phyloP scores from a whole-genome alignment of 208 protist genomes.

The Leishmania braziliensis region DNA sequence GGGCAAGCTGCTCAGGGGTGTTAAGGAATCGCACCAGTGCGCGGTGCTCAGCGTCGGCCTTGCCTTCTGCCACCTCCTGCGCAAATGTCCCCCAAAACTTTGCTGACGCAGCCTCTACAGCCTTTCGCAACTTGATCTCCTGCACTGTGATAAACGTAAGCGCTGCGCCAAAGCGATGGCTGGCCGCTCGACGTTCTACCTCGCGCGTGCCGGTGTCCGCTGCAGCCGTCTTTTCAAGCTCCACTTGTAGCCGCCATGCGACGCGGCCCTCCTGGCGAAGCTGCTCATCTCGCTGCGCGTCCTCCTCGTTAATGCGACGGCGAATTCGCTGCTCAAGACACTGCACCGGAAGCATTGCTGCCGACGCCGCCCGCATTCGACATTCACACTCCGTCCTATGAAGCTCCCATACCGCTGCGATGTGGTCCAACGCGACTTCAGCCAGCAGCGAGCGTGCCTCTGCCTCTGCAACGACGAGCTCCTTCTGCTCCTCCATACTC shows the following conservation, averaged over 20 bases:
- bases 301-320: constrained; percentile 17
- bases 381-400: constrained; percentile 3
- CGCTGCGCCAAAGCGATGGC: constrained; percentile 46
- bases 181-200: constrained; percentile 24
- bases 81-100: constrained; percentile 24
- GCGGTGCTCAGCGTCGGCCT: constrained; percentile 49
- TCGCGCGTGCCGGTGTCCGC: not conserved
- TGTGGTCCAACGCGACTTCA: constrained; percentile 9
- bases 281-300: constrained; percentile 18
- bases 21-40: constrained; percentile 73
- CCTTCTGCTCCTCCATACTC: constrained; percentile 17
- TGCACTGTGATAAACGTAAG: constrained; percentile 58
- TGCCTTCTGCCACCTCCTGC: constrained; percentile 27
- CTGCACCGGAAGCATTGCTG: constrained; percentile 17
- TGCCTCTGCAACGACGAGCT: constrained; percentile 15
- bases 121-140: constrained; percentile 30
- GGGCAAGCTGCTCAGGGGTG: constrained; percentile 75
- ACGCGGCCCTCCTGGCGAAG: constrained; percentile 48
- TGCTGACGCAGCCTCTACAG: constrained; percentile 34
- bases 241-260: constrained; percentile 55
- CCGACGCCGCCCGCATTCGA: constrained; percentile 12
- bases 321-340: constrained; percentile 30
- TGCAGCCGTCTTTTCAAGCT: not conserved
- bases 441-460: constrained; percentile 17
- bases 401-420: constrained; percentile 3